These are phyloP conservation scores for Colletotrichum truncatum DNA, from an alignment of 2,329 filamentous ascomycete genomes.

Conservation along the genomic window DNA sequence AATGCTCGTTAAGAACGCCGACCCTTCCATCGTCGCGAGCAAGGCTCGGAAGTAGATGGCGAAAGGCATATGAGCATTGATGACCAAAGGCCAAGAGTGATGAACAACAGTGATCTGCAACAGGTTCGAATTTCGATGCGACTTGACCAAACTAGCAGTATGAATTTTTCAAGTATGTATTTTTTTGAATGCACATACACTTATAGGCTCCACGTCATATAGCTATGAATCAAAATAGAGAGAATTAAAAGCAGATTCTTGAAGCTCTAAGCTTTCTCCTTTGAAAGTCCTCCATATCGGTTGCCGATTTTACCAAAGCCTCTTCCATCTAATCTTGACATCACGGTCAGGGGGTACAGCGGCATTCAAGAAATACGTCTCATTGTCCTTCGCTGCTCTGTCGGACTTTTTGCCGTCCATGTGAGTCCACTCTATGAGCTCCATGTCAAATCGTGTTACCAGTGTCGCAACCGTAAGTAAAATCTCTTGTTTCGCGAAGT, in stretches of 20 bases:
- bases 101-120: background rate
- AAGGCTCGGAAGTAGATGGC: background rate
- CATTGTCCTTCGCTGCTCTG: slow-evolving; percentile 12
- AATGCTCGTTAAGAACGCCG: slow-evolving; percentile 50
- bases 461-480: slow-evolving; percentile 43
- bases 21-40: slow-evolving; percentile 32
- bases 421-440: slow-evolving; percentile 34
- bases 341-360: slow-evolving; percentile 29
- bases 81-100: too few species aligned
- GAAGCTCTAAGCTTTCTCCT: too few species aligned
- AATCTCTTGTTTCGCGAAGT: slow-evolving; percentile 51
- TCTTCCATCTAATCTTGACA: slow-evolving; percentile 16
- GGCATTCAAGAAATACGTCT: slow-evolving; percentile 20
- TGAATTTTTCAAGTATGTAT: too few species aligned
- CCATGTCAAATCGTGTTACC: slow-evolving; percentile 41
- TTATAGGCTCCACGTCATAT: too few species aligned
- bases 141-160: too few species aligned
- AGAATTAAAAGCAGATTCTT: too few species aligned
- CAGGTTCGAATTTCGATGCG: too few species aligned
- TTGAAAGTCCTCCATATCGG: too few species aligned
- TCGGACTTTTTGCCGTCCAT: slow-evolving; percentile 12
- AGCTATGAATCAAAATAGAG: too few species aligned
- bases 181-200: too few species aligned
- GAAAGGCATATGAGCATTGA: too few species aligned
- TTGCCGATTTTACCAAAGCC: slow-evolving; percentile 11